phyloP scores from a whole-genome alignment of 2,329 filamentous ascomycete genomes.

The Colletotrichum higginsianum region DNA sequence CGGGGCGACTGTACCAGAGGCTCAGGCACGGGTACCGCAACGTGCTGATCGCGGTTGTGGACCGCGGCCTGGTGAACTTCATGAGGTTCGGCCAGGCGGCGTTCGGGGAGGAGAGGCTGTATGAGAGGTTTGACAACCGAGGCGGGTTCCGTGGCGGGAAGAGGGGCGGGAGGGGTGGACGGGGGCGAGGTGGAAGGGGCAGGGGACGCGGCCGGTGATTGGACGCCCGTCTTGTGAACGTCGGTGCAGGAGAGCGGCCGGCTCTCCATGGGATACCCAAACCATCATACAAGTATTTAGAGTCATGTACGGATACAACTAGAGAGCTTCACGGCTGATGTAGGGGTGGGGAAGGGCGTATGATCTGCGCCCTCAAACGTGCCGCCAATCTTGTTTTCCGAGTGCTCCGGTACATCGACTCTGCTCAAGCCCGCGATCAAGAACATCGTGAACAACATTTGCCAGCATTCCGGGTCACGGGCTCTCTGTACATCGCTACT shows the following conservation, averaged over 20 bases:
- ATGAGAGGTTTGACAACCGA: constrained; percentile 67
- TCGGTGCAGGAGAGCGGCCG: background rate
- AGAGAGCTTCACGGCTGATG: background rate
- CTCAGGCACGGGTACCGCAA: constrained; percentile 89
- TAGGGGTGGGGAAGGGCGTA: background rate
- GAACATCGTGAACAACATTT: background rate
- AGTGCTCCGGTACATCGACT: background rate
- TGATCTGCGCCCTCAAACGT: background rate
- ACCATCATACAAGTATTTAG: constrained; percentile 10
- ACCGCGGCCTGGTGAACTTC: constrained; percentile 91
- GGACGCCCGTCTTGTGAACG: too few relatives aligned
- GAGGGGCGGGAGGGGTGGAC: constrained; percentile 58
- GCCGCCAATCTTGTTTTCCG: background rate
- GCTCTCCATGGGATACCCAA: constrained; percentile 20
- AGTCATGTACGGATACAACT: background rate
- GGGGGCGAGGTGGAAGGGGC: constrained; percentile 59
- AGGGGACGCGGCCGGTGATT: constrained; percentile 46
- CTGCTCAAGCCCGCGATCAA: too few relatives aligned
- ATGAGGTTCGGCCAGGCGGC: constrained; percentile 84
- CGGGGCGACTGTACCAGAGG: constrained; percentile 77
- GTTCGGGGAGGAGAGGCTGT: constrained; percentile 83
- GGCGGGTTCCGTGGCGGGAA: constrained; percentile 55
- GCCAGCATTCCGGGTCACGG: too few relatives aligned
- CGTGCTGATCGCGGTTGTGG: constrained; percentile 89
- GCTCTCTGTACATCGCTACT: background rate